Evolutionary conservation across 805 yeast genomes (phyloP).

Genomic region (Kregervanrija pseudodelftensis): DNA sequence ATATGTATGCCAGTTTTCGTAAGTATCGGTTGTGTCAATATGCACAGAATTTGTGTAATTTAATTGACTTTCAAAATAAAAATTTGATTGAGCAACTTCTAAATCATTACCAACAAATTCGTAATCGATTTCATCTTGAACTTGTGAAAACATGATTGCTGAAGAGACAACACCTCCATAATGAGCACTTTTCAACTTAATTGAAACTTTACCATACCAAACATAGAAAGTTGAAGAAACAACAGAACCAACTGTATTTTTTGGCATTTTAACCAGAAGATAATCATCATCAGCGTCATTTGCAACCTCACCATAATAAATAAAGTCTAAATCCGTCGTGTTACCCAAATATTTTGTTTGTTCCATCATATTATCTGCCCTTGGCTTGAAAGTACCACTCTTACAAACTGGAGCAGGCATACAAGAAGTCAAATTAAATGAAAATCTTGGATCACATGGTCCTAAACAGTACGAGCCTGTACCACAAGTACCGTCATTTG

Average conservation of each 20-base stretch:
- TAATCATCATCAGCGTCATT: conserved; percentile 54
- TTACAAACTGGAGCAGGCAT: conserved; percentile 80
- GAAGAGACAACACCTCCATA: conserved; percentile 79
- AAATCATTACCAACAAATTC: conserved; percentile 79
- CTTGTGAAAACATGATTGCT: conserved; percentile 72
- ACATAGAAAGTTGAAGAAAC: conserved; percentile 70
- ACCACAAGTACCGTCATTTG: conserved; percentile 52
- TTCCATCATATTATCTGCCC: conserved; percentile 21
- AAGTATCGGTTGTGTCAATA: conserved; percentile 44
- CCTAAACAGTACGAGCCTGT: conserved; percentile 58
- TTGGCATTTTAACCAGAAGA: conserved; percentile 70
- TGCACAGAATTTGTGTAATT: conserved; percentile 56
- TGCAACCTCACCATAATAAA: conserved; percentile 52
- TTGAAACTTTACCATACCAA: conserved; percentile 82
- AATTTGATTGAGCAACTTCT: conserved; percentile 66
- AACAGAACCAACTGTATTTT: conserved; percentile 68
- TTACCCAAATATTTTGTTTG: conserved; percentile 50
- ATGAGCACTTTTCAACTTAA: conserved; percentile 66
- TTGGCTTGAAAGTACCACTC: conserved; percentile 37
- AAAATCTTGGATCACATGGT: conserved; percentile 76
- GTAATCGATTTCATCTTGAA: conserved; percentile 84
- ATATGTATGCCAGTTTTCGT: conserved; percentile 63
- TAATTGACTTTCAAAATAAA: conserved; percentile 66
- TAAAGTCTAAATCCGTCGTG: conserved; percentile 59
- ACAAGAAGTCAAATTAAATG: conserved; percentile 62